These are phyloP conservation scores for Trematosphaeria pertusa DNA, from an alignment of 2,329 filamentous ascomycete genomes.

Conservation along the genomic window DNA sequence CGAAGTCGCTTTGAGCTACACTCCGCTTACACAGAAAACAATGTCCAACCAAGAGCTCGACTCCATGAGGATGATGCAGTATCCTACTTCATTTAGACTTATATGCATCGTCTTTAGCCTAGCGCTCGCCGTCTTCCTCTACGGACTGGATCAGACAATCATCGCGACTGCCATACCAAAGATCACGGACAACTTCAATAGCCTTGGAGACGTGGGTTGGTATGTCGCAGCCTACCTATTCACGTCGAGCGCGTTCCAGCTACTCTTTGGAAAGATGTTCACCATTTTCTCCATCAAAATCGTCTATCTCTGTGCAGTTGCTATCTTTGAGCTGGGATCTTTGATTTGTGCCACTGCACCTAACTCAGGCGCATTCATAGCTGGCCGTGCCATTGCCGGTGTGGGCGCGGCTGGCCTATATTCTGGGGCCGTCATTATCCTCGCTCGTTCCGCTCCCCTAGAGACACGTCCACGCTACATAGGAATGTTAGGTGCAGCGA, in stretches of 20 bases:
- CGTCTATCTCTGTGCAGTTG: slow-evolving; percentile 44
- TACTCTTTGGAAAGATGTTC: slow-evolving; percentile 57
- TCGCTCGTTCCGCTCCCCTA: slow-evolving; percentile 45
- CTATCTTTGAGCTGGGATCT: slow-evolving; percentile 53
- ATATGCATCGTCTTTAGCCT: too few species aligned
- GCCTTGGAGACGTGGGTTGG: slow-evolving; percentile 37
- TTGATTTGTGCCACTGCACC: slow-evolving; percentile 51
- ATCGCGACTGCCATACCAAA: slow-evolving; percentile 36
- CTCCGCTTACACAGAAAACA: too few species aligned
- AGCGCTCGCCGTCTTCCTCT: too few species aligned
- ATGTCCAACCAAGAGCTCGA: too few species aligned
- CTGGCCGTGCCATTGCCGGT: slow-evolving; percentile 58
- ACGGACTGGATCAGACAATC: too few species aligned
- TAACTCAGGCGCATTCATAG: slow-evolving; percentile 52
- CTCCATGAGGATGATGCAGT: too few species aligned
- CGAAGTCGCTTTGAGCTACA: too few species aligned
- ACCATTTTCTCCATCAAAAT: slow-evolving; percentile 52
- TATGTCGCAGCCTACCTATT: slow-evolving; percentile 52
- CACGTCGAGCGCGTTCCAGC: slow-evolving; percentile 54
- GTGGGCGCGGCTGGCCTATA: slow-evolving; percentile 56
- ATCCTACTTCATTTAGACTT: too few species aligned
- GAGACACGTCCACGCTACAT: slow-evolving; percentile 51
- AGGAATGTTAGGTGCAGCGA: slow-evolving; percentile 52
- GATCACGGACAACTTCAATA: slow-evolving; percentile 36
- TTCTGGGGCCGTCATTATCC: slow-evolving; percentile 50